A percentile compares a stretch with the other conserved stretches of the same genome.
Evolutionary conservation across 495 filamentous ascomycete species (phyloP).

Genomic region (Niebla homalea): DNA sequence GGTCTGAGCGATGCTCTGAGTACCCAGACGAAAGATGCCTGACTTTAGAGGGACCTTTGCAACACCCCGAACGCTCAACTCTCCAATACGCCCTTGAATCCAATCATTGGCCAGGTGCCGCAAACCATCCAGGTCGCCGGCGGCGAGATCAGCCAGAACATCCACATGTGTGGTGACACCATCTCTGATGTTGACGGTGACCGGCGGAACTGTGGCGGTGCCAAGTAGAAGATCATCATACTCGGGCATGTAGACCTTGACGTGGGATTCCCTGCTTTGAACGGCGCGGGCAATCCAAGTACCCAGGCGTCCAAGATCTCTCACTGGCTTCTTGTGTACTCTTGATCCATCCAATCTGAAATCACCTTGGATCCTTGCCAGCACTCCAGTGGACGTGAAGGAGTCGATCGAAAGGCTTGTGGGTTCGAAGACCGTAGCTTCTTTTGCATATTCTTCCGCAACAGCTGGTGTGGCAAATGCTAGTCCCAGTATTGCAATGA

Average conservation of each 20-base stretch:
- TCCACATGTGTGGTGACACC: constrained; percentile 64
- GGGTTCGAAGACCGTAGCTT: constrained; percentile 69
- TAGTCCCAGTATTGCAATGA: constrained; percentile 40
- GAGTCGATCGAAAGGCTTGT: constrained; percentile 70
- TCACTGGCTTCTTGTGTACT: constrained; percentile 53
- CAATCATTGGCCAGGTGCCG: constrained; percentile 77
- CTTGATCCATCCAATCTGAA: constrained; percentile 65
- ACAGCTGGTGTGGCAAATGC: constrained; percentile 71
- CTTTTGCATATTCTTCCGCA: constrained; percentile 70
- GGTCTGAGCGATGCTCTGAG: constrained; percentile 54
- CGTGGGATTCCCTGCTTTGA: constrained; percentile 51
- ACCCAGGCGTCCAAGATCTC: constrained; percentile 60
- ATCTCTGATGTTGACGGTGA: constrained; percentile 62
- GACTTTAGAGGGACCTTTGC: constrained; percentile 58
- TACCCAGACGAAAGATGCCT: constrained; percentile 63
- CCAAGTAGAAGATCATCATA: constrained; percentile 69
- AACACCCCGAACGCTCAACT: constrained; percentile 54
- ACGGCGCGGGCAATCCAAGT: constrained; percentile 70
- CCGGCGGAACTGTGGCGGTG: constrained; percentile 55
- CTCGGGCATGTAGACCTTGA: constrained; percentile 72
- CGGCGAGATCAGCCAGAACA: constrained; percentile 58
- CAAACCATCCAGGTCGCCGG: constrained; percentile 66
- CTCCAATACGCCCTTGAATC: constrained; percentile 60
- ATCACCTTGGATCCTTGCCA: constrained; percentile 63
- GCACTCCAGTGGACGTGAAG: constrained; percentile 63